These are phyloP conservation scores for Syzygium grande DNA, from an alignment of 345 rosid genomes.

Conservation along the genomic window DNA sequence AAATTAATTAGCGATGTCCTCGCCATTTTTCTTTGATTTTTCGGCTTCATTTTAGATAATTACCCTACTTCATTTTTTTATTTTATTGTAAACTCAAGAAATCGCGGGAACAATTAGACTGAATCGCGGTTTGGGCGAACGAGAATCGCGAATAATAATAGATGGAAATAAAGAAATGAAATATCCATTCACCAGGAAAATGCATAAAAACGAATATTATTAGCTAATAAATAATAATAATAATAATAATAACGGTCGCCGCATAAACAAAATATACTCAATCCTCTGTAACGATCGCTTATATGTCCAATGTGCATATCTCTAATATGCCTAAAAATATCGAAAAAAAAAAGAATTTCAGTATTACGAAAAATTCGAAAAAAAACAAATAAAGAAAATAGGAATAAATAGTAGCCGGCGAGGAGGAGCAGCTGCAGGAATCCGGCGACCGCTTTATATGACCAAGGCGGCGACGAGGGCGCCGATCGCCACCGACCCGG, in stretches of 20 bases:
- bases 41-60: background rate
- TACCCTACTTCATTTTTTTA: background rate
- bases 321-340: background rate
- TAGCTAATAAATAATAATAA: background rate
- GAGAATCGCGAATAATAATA: background rate
- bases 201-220: background rate
- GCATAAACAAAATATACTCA: background rate
- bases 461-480: conserved; percentile 8
- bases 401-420: background rate
- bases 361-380: background rate
- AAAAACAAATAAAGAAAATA: background rate
- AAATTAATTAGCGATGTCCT: background rate
- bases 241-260: background rate
- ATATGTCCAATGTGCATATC: background rate
- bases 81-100: too few relatives aligned
- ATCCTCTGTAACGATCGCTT: background rate
- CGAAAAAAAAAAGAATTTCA: background rate
- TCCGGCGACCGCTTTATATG: background rate
- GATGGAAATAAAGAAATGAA: background rate
- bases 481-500: conserved; percentile 5
- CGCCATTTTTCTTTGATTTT: background rate
- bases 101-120: background rate
- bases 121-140: background rate
- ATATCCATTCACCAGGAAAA: background rate
- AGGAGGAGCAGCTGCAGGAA: background rate